Evolutionary conservation across 768 basidiomycete species (phyloP).

Genomic region (Nidularia sp.): DNA sequence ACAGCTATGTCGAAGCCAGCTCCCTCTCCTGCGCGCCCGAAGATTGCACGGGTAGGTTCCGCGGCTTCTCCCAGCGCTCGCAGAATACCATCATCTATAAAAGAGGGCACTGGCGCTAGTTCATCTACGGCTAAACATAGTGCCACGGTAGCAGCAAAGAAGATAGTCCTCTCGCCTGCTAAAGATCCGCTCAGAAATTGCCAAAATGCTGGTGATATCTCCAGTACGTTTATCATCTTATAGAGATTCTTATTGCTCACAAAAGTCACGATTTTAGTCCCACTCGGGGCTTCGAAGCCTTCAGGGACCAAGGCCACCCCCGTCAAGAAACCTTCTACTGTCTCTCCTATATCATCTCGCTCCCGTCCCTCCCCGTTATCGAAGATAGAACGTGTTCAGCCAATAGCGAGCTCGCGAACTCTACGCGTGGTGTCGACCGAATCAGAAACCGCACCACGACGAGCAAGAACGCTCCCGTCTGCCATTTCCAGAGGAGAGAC

Average conservation of each 20-base stretch:
- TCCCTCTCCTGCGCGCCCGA: slow-evolving; percentile 15
- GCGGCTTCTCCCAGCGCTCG: slow-evolving; percentile 16
- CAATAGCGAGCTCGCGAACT: background rate
- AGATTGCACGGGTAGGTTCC: slow-evolving; percentile 7
- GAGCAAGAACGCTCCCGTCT: slow-evolving; percentile 21
- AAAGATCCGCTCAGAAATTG: slow-evolving; percentile 35
- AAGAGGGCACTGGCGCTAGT: slow-evolving; percentile 6
- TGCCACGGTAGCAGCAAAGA: slow-evolving; percentile 6
- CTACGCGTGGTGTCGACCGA: slow-evolving; percentile 1
- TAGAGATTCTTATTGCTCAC: background rate
- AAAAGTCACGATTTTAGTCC: background rate
- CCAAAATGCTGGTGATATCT: slow-evolving; percentile 18
- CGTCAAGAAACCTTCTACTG: slow-evolving; percentile 2
- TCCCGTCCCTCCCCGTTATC: slow-evolving; percentile 2
- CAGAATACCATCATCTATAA: slow-evolving; percentile 15
- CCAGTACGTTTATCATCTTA: slow-evolving; percentile 14
- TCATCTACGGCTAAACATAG: background rate
- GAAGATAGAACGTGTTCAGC: background rate
- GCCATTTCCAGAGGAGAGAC: slow-evolving; percentile 8
- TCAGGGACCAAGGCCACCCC: slow-evolving; percentile 8
- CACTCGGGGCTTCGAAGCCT: slow-evolving; percentile 5
- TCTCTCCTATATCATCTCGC: background rate
- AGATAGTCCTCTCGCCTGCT: slow-evolving; percentile 33
- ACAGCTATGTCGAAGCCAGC: too few relatives aligned
- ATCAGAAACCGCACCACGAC: slow-evolving; percentile 17